phyloP scores from a whole-genome alignment of 352 stramenopile species.

The Globisporangium polare region DNA sequence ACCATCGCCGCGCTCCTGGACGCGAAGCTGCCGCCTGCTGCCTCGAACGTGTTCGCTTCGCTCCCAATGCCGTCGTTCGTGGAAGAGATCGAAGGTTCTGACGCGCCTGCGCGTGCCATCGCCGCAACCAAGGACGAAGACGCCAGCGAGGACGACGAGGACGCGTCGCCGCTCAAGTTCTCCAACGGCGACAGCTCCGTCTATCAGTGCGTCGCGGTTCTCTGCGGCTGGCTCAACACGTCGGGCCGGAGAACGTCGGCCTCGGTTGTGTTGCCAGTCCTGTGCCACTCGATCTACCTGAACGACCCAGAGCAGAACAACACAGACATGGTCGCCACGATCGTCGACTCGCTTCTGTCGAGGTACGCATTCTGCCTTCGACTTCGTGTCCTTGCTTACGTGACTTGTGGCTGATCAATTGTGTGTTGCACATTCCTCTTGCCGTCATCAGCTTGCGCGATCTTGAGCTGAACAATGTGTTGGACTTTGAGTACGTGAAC shows the following conservation, averaged over 20 bases:
- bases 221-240: slow-evolving; percentile 39
- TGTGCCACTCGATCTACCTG: slow-evolving; percentile 33
- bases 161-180: slow-evolving; percentile 21
- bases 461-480: slow-evolving; percentile 23
- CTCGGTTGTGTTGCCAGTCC: slow-evolving; percentile 29
- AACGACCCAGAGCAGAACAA: slow-evolving; percentile 16
- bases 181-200: slow-evolving; percentile 24
- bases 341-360: slow-evolving; percentile 17
- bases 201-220: slow-evolving; percentile 32
- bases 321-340: slow-evolving; percentile 13
- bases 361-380: slow-evolving; percentile 17
- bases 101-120: slow-evolving; percentile 23
- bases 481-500: slow-evolving; percentile 58
- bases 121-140: not conserved
- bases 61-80: slow-evolving; percentile 59
- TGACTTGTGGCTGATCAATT: no score
- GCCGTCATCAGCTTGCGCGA: slow-evolving; percentile 30
- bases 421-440: no score
- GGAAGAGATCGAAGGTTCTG: slow-evolving; percentile 35
- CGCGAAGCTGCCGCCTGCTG: slow-evolving; percentile 31
- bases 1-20: slow-evolving; percentile 62
- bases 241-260: slow-evolving; percentile 26
- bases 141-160: not conserved
- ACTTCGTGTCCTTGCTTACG: not conserved
- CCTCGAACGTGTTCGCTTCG: slow-evolving; percentile 42